phyloP scores from a whole-genome alignment of 2,329 filamentous ascomycete species.

The Cytospora schulzeri region DNA sequence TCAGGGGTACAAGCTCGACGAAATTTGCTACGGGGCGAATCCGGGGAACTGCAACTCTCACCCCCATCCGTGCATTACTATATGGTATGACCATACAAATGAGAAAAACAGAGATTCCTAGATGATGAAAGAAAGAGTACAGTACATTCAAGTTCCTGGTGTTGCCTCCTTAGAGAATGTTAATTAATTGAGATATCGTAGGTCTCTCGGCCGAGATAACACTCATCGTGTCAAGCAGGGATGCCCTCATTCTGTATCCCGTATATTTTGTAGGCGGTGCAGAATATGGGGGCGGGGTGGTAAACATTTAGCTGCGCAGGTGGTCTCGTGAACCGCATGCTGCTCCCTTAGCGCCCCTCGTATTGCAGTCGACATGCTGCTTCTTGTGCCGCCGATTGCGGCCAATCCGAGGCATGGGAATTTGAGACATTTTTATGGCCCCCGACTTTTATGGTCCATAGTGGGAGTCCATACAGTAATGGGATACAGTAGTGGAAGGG shows the following conservation, averaged over 20 bases:
- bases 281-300: too few species aligned
- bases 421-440: constrained; percentile 3
- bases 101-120: background rate
- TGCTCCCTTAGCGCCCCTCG: constrained; percentile 26
- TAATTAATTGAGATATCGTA: background rate
- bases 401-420: constrained; percentile 6
- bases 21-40: background rate
- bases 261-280: too few species aligned
- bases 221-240: constrained; percentile 13
- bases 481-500: background rate
- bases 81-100: background rate
- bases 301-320: background rate
- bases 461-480: too few species aligned
- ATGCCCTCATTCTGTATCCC: background rate
- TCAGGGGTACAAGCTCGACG: background rate
- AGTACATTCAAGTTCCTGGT: background rate
- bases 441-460: background rate
- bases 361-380: constrained; percentile 21
- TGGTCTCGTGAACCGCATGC: constrained; percentile 8
- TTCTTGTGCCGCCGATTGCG: constrained; percentile 8
- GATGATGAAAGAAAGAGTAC: background rate
- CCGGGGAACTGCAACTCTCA: background rate
- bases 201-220: background rate
- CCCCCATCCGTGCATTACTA: background rate
- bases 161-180: background rate